Evolutionary conservation across 768 basidiomycete genomes (phyloP).

Genomic region (Flagelloscypha sp.): DNA sequence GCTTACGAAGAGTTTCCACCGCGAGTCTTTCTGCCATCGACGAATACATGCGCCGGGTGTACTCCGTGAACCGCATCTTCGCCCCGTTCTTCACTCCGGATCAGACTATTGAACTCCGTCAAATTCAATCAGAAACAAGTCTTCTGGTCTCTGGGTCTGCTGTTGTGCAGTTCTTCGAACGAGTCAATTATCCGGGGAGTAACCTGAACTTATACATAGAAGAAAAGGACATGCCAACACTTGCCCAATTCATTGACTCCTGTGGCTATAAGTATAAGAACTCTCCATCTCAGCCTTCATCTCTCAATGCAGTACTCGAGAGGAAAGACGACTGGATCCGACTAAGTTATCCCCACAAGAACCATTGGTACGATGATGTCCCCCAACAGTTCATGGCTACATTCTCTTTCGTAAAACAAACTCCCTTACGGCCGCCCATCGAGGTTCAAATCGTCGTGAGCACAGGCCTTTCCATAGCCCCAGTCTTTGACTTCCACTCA

Average conservation of each 20-base stretch:
- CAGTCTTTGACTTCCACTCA: conserved; percentile 27
- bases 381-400: background rate
- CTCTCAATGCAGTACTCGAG: conserved; percentile 9
- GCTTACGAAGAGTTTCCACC: no score
- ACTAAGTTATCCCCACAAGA: no score
- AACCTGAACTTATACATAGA: conserved; percentile 32
- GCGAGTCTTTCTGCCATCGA: no score
- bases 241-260: conserved; percentile 19
- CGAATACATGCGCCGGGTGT: background rate
- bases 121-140: conserved; percentile 29
- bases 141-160: conserved; percentile 30
- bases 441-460: conserved; percentile 24
- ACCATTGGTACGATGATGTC: no score
- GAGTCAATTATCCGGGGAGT: conserved; percentile 23
- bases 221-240: conserved; percentile 14
- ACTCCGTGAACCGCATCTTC: background rate
- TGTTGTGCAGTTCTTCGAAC: conserved; percentile 32
- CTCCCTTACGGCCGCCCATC: conserved; percentile 4
- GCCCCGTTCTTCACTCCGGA: background rate
- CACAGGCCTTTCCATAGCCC: conserved; percentile 14
- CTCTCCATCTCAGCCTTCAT: no score
- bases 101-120: no score
- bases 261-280: conserved; percentile 23
- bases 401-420: conserved; percentile 1
- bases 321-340: conserved; percentile 15